phyloP scores from a whole-genome alignment of 768 basidiomycete species.

The Crucibulum laeve region DNA sequence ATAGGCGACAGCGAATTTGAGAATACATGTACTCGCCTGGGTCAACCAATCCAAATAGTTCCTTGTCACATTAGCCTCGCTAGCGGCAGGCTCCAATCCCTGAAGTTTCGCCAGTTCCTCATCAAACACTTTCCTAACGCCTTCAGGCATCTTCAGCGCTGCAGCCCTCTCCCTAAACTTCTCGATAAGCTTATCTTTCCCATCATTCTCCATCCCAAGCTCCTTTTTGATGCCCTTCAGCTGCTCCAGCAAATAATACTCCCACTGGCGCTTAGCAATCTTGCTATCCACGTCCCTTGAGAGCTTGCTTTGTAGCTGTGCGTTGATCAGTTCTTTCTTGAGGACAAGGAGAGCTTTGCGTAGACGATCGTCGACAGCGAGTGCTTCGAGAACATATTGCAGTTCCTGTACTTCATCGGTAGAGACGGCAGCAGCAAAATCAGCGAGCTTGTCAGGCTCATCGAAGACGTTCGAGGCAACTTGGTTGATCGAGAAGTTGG shows the following conservation, averaged over 20 bases:
- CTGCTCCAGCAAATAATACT: slow-evolving; percentile 97
- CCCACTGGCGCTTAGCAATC: slow-evolving; percentile 90
- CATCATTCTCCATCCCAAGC: slow-evolving; percentile 91
- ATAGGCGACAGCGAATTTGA: background rate
- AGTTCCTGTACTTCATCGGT: slow-evolving; percentile 90
- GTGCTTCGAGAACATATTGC: slow-evolving; percentile 88
- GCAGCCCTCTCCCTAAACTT: slow-evolving; percentile 87
- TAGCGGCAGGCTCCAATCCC: slow-evolving; percentile 85
- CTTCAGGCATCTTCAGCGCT: slow-evolving; percentile 81
- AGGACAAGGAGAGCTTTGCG: slow-evolving; percentile 88
- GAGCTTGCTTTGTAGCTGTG: slow-evolving; percentile 90
- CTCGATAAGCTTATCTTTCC: slow-evolving; percentile 91
- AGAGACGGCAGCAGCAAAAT: slow-evolving; percentile 95
- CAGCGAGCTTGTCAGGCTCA: slow-evolving; percentile 95
- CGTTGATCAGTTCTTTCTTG: slow-evolving; percentile 98
- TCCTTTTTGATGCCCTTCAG: slow-evolving; percentile 96
- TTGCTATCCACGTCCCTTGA: slow-evolving; percentile 90
- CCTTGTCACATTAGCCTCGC: slow-evolving; percentile 89
- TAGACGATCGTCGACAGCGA: slow-evolving; percentile 82
- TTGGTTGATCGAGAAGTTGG: slow-evolving; percentile 4
- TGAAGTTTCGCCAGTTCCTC: slow-evolving; percentile 91
- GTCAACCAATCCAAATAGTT: slow-evolving; percentile 95
- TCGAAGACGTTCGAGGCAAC: slow-evolving; percentile 88
- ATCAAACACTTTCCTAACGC: slow-evolving; percentile 90
- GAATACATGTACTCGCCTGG: slow-evolving; percentile 39